Evolutionary conservation across 768 basidiomycete genomes (phyloP), one percentile per base, ranked within the genome.

Genomic region (Termitomyces sp.): DNA sequence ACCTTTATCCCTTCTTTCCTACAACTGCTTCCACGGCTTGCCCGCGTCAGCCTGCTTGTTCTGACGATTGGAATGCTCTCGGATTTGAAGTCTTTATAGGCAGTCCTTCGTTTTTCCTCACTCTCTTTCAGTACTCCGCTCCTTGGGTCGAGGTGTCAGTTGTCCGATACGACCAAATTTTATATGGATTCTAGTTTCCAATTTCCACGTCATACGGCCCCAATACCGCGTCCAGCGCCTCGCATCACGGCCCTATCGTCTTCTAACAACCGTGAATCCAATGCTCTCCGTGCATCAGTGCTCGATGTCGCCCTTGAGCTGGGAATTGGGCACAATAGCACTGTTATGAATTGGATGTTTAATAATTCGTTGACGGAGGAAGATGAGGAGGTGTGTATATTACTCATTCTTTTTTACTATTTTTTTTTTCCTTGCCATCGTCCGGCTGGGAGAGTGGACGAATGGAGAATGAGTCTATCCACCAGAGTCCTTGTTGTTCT

Each of bases 291-390:
- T 16, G 87, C 88, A 1, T 89, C 87, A 16, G 87, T 90, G 24
- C 80, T 90, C 42, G 87, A 90, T 65, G 85, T 78, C 7, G 88
- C 88, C 7, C 75, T 90, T 40, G 74, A 87, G 66, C 79, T 90
- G 13, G 88, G 88, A 3, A 66, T 90, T 20, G 80, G 80, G 33
- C 77, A 71, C 35, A 87, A 80, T 60, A 74, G 78, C 18, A 76
- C 82, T 28, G 82, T 90, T 20, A 80, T 86, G 6, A 75, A 85
- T 59, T 88, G 88, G 84, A 87, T 90, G 66, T 89, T 89, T 69
- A 84, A 81, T 58, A 82, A 85, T 47, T 71, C 83, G 1, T 62
- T 82, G 28, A 73, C 75, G 43, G 85, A 80, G 59, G 86, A 84
- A 57, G 81, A 82, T 16, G 85, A 85, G 52, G 77, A 76, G 53